Base-by-base conservation (phyloP, 2,329 filamentous ascomycete genomes). In the Penicillium decumbens region DNA sequence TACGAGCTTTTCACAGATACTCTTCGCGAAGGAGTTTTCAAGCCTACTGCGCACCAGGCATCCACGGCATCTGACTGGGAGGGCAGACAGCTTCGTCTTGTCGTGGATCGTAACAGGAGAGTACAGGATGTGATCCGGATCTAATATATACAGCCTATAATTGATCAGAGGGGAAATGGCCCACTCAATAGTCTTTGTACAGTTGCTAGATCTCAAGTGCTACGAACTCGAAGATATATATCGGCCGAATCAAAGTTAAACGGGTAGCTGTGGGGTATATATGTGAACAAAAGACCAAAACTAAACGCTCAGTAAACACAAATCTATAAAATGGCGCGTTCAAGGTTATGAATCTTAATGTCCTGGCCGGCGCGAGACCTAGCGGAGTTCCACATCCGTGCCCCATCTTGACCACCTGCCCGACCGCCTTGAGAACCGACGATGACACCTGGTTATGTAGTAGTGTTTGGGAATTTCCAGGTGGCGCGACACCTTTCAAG, bases 1-100 rank as follows among this genome's bases (percentile, higher is more conserved):
- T 88, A 88, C 60, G 85, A 88, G 71, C 75, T 88, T 9, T 89
- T 81, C 62, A 79, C 78, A 1, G 79, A 82, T 27, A 76, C 74
- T 15, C 64, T 88, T 50, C 75, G 84, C 48, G 63, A 68, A 24
- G 84, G 84, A 1, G 71, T 84, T 27, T 80, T 86, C 53, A 71
- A 62, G 39, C 68, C 64, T n/a, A 32, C 46, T 23, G 37, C 51
- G 2, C 52, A 54, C 58, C 30, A 56, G 44, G 2, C 56, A 1
- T 48, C 53, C 15, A 23, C 41, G 4, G 41, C 49, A 30, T 53
- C 61, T 1, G 66, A 74, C 15, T 76, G 72, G 60, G 66, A 74
- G 24, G 76, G 76, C 6, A 72, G 75, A 54, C 84, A 88, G 65
- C 69, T 88, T 56, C 73, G 82, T 47, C 67, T 88, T 42, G 72